Percentiles rank a stretch among this genome's conserved stretches.
phyloP scores from a whole-genome alignment of 2,329 filamentous ascomycete genomes.

The Aspergillus tamarii region DNA sequence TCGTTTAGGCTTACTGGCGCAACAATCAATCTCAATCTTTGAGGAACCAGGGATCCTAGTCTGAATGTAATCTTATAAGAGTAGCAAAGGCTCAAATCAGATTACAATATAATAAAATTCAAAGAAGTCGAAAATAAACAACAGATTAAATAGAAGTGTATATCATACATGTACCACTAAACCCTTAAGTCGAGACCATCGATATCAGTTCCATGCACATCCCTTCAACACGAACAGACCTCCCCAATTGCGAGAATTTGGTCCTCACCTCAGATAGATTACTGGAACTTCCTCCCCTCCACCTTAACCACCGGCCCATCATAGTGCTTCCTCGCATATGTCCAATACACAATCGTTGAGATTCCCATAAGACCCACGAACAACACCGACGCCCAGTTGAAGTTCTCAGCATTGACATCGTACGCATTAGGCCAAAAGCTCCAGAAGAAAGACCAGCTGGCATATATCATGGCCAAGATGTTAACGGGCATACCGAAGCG shows the following conservation, averaged over 20 bases:
- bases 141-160: too few relatives aligned
- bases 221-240: fast-evolving
- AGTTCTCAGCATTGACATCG: slow-evolving; percentile 42
- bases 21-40: too few relatives aligned
- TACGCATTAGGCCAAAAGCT: slow-evolving; percentile 50
- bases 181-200: too few relatives aligned
- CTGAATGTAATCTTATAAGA: too few relatives aligned
- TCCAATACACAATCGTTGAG: slow-evolving; percentile 42
- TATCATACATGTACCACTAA: too few relatives aligned
- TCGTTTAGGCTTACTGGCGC: too few relatives aligned
- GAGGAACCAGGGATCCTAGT: too few relatives aligned
- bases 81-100: too few relatives aligned
- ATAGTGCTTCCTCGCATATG: slow-evolving; percentile 38
- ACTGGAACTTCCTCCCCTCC: neutral
- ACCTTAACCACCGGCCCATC: slow-evolving; percentile 28
- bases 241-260: too few relatives aligned
- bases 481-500: slow-evolving; percentile 50
- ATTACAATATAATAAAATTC: too few relatives aligned
- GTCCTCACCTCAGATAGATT: neutral
- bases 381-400: slow-evolving; percentile 56
- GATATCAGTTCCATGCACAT: too few relatives aligned
- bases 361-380: slow-evolving; percentile 46
- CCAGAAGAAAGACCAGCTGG: slow-evolving; percentile 51
- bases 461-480: slow-evolving; percentile 47
- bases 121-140: too few relatives aligned